phyloP scores from a whole-genome alignment of 2,329 filamentous ascomycete species.

The Nemania diffusa region DNA sequence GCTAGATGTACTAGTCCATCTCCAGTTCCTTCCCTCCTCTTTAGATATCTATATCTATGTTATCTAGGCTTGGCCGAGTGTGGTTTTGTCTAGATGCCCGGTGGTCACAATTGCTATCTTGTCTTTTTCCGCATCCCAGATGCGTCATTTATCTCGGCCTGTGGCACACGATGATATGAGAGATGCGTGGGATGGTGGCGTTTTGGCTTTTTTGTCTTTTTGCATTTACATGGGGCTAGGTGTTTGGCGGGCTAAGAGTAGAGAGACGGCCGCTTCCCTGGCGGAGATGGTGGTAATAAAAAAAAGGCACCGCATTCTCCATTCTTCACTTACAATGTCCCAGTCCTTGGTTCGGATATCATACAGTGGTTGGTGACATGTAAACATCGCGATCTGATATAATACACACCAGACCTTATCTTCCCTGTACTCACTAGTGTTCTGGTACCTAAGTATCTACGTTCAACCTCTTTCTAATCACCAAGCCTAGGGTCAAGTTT shows the following conservation, averaged over 20 bases:
- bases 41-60: constrained; percentile 10
- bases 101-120: constrained; percentile 22
- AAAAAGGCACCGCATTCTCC: constrained; percentile 26
- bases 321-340: constrained; percentile 10
- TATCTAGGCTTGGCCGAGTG: constrained; percentile 10
- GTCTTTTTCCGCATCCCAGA: not conserved
- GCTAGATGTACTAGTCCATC: constrained; percentile 12
- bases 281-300: constrained; percentile 28
- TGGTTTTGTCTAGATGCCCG: constrained; percentile 30
- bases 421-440: no score
- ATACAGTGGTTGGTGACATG: no score
- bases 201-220: constrained; percentile 18
- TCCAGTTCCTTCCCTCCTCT: not conserved
- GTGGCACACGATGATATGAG: constrained; percentile 35
- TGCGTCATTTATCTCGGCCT: constrained; percentile 23
- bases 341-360: no score
- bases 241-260: constrained; percentile 33
- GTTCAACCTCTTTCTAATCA: no score
- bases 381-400: no score
- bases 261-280: constrained; percentile 24
- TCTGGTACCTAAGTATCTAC: no score
- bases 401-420: no score
- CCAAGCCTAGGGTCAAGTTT: no score
- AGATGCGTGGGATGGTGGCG: constrained; percentile 29
- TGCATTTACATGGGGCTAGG: constrained; percentile 37